Percentiles rank a stretch among this genome's conserved stretches.
Evolutionary conservation across 257 asterid species (phyloP).

Genomic region (Lithospermum erythrorhizon): DNA sequence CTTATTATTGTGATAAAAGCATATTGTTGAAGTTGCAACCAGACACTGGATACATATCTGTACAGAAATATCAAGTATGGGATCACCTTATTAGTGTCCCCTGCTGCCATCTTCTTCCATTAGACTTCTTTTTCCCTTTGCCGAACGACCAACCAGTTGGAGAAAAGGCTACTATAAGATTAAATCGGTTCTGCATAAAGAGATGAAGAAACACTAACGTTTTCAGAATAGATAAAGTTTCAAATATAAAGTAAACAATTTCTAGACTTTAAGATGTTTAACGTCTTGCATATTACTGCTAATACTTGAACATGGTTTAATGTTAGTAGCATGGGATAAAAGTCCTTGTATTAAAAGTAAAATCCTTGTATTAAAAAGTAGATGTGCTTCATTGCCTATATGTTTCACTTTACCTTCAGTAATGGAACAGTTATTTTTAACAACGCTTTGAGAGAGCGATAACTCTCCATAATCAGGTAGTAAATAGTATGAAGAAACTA

Average conservation of each 20-base stretch:
- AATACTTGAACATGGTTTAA: neutral
- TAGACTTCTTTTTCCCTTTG: constrained; percentile 70
- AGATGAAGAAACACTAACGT: neutral
- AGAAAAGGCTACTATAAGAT: constrained; percentile 69
- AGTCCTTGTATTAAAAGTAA: neutral
- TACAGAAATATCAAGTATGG: no score
- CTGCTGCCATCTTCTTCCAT: constrained; percentile 89
- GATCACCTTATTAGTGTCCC: constrained; percentile 85
- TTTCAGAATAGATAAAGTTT: neutral
- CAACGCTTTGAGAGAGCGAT: neutral
- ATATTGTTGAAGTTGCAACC: no score
- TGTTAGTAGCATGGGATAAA: no score
- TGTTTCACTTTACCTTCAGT: neutral
- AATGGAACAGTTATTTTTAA: neutral
- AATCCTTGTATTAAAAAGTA: neutral
- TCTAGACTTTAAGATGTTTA: neutral
- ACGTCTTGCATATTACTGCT: neutral
- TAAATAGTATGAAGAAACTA: neutral
- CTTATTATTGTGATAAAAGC: no score
- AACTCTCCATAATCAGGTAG: neutral
- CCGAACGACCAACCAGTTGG: constrained; percentile 97
- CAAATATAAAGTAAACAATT: no score
- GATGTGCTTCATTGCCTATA: neutral
- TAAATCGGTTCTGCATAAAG: constrained; percentile 45
- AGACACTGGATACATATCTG: neutral